Base-by-base conservation (phyloP, 1,284 basidiomycete species). In the Ceratobasidium sp. region DNA sequence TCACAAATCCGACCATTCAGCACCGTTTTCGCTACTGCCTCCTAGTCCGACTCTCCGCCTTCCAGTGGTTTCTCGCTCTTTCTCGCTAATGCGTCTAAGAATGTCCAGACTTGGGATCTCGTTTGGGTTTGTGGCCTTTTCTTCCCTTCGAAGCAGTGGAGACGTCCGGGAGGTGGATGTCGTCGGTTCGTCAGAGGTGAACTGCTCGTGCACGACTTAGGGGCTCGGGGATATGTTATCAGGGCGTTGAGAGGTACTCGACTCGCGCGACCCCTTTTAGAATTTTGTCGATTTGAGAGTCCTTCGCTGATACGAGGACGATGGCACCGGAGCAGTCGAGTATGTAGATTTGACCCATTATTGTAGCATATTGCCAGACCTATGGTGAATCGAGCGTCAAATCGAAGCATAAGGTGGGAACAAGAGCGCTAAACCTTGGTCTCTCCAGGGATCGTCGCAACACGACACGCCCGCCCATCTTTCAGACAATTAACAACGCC, bases 301-400 rank as follows among this genome's bases (percentile, higher is more conserved):
- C 97, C 79, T 92, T 88, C 39, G 88, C 87, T 49, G 96, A 97
- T 39, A 97, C 93, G 1, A 98, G 97, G 0, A 99, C 98, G 84
- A 99, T n/a, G n/a, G n/a, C 96, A 80, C 98, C 97, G 42, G 97
- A 98, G 85, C 97, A 99, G 87, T 99, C 97, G 87, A 99, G 98
- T 81, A 99, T 93, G 89, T 99, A 99, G 85, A 99, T 99, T 80
- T 95, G 91, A 80, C 94, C 92, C 83, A 97, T 99, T 72, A 99
- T 89, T 39, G 96, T 96, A 86, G 99, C 98, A 87, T 99, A 99
- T 90, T 99, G 97, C 98, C 98, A 99, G 81, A 99, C 96, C 93
- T 94, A 42, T 60, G 49, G 55, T 61, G 39, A 42, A 82, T 68
- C 33, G 39, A 12, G 13, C 9, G 81, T 78, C 77, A 78, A 44